Conservation (phyloP, 2,329 filamentous ascomycete species). For the Graphilbum sp. region DNA sequence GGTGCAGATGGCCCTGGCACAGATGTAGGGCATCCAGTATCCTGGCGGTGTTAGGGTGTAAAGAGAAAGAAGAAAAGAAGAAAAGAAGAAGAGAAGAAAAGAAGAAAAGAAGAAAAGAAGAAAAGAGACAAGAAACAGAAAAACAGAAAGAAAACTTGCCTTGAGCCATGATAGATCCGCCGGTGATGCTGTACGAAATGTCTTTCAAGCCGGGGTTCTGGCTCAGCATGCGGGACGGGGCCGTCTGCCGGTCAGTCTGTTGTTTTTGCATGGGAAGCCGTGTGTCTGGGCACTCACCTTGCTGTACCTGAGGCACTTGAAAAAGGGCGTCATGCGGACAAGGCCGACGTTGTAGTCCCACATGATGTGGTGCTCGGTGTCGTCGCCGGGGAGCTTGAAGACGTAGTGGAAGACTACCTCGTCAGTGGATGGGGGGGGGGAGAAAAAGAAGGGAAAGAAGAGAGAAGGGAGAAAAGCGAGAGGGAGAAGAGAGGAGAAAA, state of each 20-base stretch:
- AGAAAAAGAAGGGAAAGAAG: background rate
- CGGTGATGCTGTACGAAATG: slow-evolving; percentile 90
- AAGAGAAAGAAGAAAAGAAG: background rate
- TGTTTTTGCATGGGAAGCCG: background rate
- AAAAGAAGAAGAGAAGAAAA: background rate
- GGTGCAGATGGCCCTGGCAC: slow-evolving; percentile 70
- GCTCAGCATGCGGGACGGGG: slow-evolving; percentile 67
- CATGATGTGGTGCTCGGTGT: slow-evolving; percentile 57
- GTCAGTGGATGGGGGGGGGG: slow-evolving; percentile 2
- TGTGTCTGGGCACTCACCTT: slow-evolving; percentile 46
- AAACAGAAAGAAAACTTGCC: no score
- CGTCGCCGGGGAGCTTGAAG: slow-evolving; percentile 54
- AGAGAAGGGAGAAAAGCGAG: background rate
- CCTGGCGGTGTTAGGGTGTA: slow-evolving; percentile 40
- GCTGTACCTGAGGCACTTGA: slow-evolving; percentile 74
- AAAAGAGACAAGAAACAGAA: no score
- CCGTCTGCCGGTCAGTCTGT: slow-evolving; percentile 44
- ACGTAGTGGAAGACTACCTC: slow-evolving; percentile 64
- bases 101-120: background rate
- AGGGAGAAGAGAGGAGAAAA: background rate
- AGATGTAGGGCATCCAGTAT: slow-evolving; percentile 90
- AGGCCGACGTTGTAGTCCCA: slow-evolving; percentile 97
- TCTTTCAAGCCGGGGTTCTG: slow-evolving; percentile 68
- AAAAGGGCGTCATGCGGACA: slow-evolving; percentile 85
- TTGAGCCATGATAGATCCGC: slow-evolving; percentile 78